Evolutionary conservation across 2,329 filamentous ascomycete species (phyloP).

Genomic region (Sporothrix pseudoabietina): DNA sequence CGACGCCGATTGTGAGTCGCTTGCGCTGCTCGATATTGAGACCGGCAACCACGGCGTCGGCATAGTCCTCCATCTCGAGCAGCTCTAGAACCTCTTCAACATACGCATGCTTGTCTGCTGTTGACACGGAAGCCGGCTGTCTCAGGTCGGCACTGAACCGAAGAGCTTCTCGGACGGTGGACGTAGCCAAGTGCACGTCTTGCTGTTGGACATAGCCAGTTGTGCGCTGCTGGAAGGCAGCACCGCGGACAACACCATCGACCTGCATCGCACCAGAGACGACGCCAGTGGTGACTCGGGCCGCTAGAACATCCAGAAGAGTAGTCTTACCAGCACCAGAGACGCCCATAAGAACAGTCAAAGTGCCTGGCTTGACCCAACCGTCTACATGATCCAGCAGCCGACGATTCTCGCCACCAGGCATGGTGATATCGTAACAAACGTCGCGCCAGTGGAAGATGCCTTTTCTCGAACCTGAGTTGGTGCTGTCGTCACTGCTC

Average conservation of each 20-base stretch:
- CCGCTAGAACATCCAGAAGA: constrained; percentile 81
- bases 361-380: constrained; percentile 89
- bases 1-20: constrained; percentile 88
- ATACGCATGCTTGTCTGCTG: constrained; percentile 78
- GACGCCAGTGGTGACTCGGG: constrained; percentile 86
- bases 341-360: constrained; percentile 89
- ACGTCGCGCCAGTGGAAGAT: constrained; percentile 87
- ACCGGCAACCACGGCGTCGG: constrained; percentile 87
- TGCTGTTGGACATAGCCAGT: constrained; percentile 93
- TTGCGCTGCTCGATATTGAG: constrained; percentile 71
- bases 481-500: neutral
- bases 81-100: constrained; percentile 90
- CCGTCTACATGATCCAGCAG: constrained; percentile 86
- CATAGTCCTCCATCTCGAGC: constrained; percentile 86
- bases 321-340: constrained; percentile 95
- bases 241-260: constrained; percentile 67
- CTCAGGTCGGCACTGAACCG: constrained; percentile 83
- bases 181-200: constrained; percentile 82
- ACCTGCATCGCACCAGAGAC: constrained; percentile 80
- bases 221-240: constrained; percentile 87
- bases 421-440: constrained; percentile 77
- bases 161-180: constrained; percentile 85
- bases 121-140: constrained; percentile 72
- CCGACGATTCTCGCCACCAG: constrained; percentile 68
- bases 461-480: neutral